Base-by-base conservation (phyloP, 495 filamentous ascomycete species). In the Xylaria curta region DNA sequence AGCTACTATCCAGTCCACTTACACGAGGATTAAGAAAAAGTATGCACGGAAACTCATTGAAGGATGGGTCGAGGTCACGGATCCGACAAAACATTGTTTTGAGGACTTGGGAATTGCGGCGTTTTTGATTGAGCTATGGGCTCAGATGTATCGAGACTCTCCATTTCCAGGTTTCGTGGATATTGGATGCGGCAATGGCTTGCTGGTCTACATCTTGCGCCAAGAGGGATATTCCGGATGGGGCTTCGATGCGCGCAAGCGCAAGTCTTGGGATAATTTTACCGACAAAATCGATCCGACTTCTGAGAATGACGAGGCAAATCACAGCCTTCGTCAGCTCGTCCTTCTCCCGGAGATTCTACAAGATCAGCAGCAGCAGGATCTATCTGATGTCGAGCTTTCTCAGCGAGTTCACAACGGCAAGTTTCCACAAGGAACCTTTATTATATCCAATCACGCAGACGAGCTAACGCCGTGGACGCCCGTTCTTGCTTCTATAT, bases 401-500 rank as follows among this genome's bases (percentile, higher is more conserved):
- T 40, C 72, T 49, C 74, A 79, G 24, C 76, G 75, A 47, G 85
- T 88, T 47, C 91, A 95, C 73, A 84, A 92, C 42, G 96, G 94
- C 56, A 76, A 85, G 47, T 97, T 97, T 77, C 87, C 88, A 0
- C 76, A 81, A 38, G 89, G 90, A 38, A 97, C 94, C 0, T 99
- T 99, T 76, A 92, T 99, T 66, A 94, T 99, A 71, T 95, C 94
- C 54, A 98, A 98, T 76, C 96, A 98, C 77, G 94, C 96, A 26
- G 96, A 99, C 78, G 94, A 99, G 81, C 85, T 99, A 13, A 98
- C 97, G 1, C 87, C 93, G 5, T 99, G 96, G 96, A 98, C 97
- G 1, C 97, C 96, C 1, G 87, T 97, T 42, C 87, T 99, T 56
- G 93, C 95, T 38, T 88, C 89, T 38, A 82, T 93, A 2, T 93